A percentile compares a stretch with the other conserved stretches of the same genome.
Evolutionary conservation across 2,329 filamentous ascomycete species (phyloP).

Genomic region (Fusarium tuaranense): DNA sequence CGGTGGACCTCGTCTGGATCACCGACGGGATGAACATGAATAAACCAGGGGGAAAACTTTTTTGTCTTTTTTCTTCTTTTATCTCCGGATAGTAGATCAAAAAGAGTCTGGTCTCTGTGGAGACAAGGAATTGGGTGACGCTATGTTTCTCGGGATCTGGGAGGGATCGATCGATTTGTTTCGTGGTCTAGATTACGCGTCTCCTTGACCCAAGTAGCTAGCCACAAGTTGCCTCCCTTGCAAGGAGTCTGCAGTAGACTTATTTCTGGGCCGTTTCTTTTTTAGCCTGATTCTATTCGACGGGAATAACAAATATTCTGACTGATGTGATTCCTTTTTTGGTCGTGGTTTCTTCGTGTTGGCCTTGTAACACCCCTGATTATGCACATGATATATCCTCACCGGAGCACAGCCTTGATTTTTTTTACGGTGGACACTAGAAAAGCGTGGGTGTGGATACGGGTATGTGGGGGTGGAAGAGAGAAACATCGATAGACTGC

Average conservation of each 20-base stretch:
- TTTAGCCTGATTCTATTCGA: background rate
- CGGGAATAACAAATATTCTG: background rate
- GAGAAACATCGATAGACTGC: background rate
- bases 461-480: conserved; percentile 27
- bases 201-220: background rate
- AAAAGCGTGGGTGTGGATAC: conserved; percentile 28
- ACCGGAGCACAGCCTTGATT: conserved; percentile 21
- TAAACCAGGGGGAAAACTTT: background rate
- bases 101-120: background rate
- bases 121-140: background rate
- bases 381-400: conserved; percentile 3
- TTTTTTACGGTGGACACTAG: conserved; percentile 4
- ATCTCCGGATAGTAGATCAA: background rate
- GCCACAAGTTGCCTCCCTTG: background rate
- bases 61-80: too few relatives aligned
- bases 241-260: background rate
- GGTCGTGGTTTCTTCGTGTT: conserved; percentile 12
- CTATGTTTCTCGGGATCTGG: background rate
- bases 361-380: conserved; percentile 19
- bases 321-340: background rate
- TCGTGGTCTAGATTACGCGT: conserved; percentile 8
- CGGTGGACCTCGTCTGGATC: background rate
- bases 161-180: conserved; percentile 2
- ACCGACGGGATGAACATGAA: background rate
- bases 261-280: background rate